phyloP scores from a whole-genome alignment of 306 rosid species.

The Dalbergia cultrata region DNA sequence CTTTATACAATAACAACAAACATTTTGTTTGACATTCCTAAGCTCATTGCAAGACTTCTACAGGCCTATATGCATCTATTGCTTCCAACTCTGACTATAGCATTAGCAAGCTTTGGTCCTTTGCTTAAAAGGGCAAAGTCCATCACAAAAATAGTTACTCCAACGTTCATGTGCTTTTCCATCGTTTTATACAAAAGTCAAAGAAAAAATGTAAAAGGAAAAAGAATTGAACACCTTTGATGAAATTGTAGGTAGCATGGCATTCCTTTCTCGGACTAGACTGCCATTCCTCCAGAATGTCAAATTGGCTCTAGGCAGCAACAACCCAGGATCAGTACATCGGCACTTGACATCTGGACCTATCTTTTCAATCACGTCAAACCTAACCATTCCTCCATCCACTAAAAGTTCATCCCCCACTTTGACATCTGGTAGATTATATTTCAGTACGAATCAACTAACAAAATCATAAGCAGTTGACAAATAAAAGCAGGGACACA shows the following conservation, averaged over 20 bases:
- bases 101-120: conserved; percentile 10
- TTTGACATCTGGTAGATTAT: conserved; percentile 70
- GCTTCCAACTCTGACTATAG: conserved; percentile 5
- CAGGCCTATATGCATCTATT: not conserved
- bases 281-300: conserved; percentile 99
- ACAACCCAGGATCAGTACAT: conserved; percentile 96
- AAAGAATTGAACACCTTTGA: conserved; percentile 70
- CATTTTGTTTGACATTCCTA: not conserved
- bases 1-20: not conserved
- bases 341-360: conserved; percentile 97
- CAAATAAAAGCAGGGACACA: conserved; percentile 25
- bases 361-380: conserved; percentile 91
- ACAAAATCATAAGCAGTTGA: not conserved
- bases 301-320: conserved; percentile 97
- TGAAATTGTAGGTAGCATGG: conserved; percentile 98
- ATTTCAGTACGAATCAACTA: conserved; percentile 12
- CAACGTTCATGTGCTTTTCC: not conserved
- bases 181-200: conserved; percentile 22
- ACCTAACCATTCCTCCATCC: conserved; percentile 99
- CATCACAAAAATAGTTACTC: conserved; percentile 12
- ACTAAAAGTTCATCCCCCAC: conserved; percentile 97
- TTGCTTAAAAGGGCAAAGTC: not conserved
- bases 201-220: conserved; percentile 18
- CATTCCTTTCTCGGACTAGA: conserved; percentile 88
- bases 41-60: not conserved